These are phyloP conservation scores for Emergomyces orientalis DNA, from an alignment of 2,329 filamentous ascomycete genomes.

Conservation along the genomic window DNA sequence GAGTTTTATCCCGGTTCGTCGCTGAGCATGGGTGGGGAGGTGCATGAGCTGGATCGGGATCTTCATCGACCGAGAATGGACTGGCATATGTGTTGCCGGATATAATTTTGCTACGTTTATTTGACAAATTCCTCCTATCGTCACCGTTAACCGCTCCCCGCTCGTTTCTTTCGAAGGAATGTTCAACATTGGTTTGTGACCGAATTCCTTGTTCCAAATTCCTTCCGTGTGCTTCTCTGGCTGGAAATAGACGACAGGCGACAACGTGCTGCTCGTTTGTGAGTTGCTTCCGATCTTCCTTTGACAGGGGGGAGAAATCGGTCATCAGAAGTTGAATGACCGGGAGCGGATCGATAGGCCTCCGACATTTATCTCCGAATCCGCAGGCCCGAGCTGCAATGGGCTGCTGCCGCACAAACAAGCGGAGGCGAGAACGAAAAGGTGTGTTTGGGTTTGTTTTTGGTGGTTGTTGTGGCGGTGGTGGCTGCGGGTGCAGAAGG, in stretches of 20 bases:
- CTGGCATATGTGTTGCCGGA: conserved; percentile 35
- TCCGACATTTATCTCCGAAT: conserved; percentile 38
- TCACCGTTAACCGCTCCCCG: conserved; percentile 10
- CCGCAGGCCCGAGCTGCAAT: conserved; percentile 39
- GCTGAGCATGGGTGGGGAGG: conserved; percentile 26
- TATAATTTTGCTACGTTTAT: conserved; percentile 24
- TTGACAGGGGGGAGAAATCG: conserved; percentile 34
- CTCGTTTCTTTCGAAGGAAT: background rate
- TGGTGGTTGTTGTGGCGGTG: conserved; percentile 21
- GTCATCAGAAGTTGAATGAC: conserved; percentile 39
- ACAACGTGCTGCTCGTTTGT: conserved; percentile 35
- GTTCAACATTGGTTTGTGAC: conserved; percentile 12
- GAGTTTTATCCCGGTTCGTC: background rate
- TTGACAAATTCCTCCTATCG: conserved; percentile 17
- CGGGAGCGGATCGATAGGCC: conserved; percentile 40
- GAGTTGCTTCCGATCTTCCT: conserved; percentile 32
- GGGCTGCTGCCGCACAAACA: conserved; percentile 40
- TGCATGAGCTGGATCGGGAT: conserved; percentile 37
- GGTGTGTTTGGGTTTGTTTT: conserved; percentile 9
- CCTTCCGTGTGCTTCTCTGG: conserved; percentile 13
- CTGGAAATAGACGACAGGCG: conserved; percentile 36
- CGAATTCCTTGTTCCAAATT: conserved; percentile 15
- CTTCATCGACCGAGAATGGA: conserved; percentile 34
- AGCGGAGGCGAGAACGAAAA: conserved; percentile 27
- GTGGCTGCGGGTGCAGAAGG: conserved; percentile 27